Percentiles rank a stretch among this genome's conserved stretches.
phyloP scores from a whole-genome alignment of 441 rosid genomes.

The Populus hybrid region DNA sequence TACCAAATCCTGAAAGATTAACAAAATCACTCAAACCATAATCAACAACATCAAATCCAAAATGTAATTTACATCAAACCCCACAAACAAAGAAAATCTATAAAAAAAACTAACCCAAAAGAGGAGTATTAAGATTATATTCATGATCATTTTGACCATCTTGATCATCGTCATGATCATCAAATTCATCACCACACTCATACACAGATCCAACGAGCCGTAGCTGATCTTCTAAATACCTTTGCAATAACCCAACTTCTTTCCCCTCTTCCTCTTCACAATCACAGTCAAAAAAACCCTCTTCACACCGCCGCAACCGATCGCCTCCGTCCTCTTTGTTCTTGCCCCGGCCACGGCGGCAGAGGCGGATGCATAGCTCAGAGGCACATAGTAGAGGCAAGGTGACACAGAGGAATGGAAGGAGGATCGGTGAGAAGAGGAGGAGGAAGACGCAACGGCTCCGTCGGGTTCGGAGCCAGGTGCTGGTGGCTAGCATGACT shows the following conservation, averaged over 20 bases:
- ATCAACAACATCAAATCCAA: neutral
- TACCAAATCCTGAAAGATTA: neutral
- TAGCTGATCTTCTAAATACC: constrained; percentile 71
- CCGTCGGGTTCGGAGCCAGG: constrained; percentile 49
- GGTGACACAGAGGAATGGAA: constrained; percentile 49
- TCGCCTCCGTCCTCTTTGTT: constrained; percentile 32
- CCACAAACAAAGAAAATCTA: neutral
- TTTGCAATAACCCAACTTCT: constrained; percentile 48
- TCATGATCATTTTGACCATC: constrained; percentile 1
- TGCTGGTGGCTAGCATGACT: constrained; percentile 39
- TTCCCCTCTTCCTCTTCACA: constrained; percentile 20
- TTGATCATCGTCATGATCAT: constrained; percentile 10
- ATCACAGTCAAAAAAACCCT: constrained; percentile 35
- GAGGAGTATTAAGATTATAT: constrained; percentile 29
- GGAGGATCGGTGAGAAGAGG: constrained; percentile 59
- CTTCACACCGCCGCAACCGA: constrained; percentile 41
- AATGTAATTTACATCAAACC: neutral
- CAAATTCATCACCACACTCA: constrained; percentile 44
- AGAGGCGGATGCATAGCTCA: constrained; percentile 42
- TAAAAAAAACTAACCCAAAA: constrained; percentile 30
- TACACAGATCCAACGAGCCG: constrained; percentile 46
- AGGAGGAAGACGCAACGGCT: constrained; percentile 48
- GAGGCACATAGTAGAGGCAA: constrained; percentile 50
- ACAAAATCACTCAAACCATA: neutral
- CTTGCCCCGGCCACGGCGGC: constrained; percentile 24